phyloP scores from a whole-genome alignment of 257 asterid species.

The Rhazya stricta region DNA sequence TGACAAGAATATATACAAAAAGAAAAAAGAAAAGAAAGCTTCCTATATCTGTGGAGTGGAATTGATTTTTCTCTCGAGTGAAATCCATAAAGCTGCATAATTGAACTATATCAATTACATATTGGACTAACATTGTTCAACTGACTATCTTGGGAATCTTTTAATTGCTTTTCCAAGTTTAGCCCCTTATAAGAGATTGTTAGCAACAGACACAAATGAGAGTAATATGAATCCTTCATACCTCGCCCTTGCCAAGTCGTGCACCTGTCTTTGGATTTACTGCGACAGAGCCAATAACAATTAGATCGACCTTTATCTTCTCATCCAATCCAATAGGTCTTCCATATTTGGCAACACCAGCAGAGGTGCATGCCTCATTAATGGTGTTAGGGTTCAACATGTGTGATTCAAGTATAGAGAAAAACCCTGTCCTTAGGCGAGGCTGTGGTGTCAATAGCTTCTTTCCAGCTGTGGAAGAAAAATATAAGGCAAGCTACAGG shows the following conservation, averaged over 20 bases:
- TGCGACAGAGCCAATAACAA: conserved; percentile 89
- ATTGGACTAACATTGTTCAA: background rate
- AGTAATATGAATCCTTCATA: conserved; percentile 12
- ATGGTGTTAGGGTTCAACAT: conserved; percentile 48
- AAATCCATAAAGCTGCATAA: background rate
- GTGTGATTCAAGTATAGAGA: conserved; percentile 63
- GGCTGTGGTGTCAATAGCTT: conserved; percentile 92
- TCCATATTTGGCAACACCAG: conserved; percentile 86
- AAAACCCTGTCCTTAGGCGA: conserved; percentile 88
- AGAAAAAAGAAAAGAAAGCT: background rate
- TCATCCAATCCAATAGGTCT: conserved; percentile 79
- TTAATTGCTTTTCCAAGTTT: background rate
- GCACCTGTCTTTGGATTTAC: conserved; percentile 91
- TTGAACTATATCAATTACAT: background rate
- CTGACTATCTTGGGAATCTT: background rate
- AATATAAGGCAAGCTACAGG: background rate
- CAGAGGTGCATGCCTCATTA: conserved; percentile 91
- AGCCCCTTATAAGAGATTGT: background rate
- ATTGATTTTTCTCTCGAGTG: background rate
- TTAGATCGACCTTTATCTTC: conserved; percentile 81
- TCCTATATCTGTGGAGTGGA: background rate
- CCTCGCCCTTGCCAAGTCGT: conserved; percentile 99
- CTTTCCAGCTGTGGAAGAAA: conserved; percentile 53
- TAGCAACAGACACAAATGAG: background rate
- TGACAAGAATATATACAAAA: background rate